Conservation (phyloP, 805 yeast genomes). For the Candida ortonii region DNA sequence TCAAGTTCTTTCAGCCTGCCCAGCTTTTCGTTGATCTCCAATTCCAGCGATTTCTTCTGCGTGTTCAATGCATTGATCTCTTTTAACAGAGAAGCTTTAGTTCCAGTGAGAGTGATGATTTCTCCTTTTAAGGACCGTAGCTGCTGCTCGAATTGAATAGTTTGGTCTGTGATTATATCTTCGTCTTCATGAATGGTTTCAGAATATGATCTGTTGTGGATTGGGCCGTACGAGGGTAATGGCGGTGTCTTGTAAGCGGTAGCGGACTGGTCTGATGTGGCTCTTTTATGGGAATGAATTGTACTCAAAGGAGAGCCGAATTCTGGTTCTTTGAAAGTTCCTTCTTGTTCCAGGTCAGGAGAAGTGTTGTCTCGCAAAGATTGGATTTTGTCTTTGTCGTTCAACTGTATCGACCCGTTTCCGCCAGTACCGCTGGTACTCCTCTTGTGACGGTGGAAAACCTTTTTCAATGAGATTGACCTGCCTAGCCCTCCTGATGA, state of each 20-base stretch:
- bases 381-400: constrained; percentile 14
- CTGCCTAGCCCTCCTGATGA: constrained; percentile 22
- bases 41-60: constrained; percentile 44
- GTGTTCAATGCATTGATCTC: constrained; percentile 52
- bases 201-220: constrained; percentile 42
- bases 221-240: constrained; percentile 32
- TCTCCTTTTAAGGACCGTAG: constrained; percentile 39
- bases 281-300: constrained; percentile 20
- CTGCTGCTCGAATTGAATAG: constrained; percentile 38
- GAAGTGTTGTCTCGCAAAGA: constrained; percentile 18
- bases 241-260: constrained; percentile 45
- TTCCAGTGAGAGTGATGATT: constrained; percentile 36
- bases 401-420: constrained; percentile 6
- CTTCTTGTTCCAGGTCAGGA: constrained; percentile 13
- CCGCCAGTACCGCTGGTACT: constrained; percentile 20
- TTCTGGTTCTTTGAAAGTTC: constrained; percentile 4
- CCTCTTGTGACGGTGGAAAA: constrained; percentile 28
- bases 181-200: constrained; percentile 41
- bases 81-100: constrained; percentile 41
- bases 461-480: constrained; percentile 24
- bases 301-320: constrained; percentile 5
- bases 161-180: constrained; percentile 20
- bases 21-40: constrained; percentile 38
- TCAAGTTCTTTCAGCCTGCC: constrained; percentile 17
- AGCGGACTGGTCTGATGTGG: constrained; percentile 30